A percentile compares a stretch with the other conserved stretches of the same genome.
These are phyloP conservation scores for Zalaria sp. DNA, from an alignment of 2,329 filamentous ascomycete species.

Conservation along the genomic window DNA sequence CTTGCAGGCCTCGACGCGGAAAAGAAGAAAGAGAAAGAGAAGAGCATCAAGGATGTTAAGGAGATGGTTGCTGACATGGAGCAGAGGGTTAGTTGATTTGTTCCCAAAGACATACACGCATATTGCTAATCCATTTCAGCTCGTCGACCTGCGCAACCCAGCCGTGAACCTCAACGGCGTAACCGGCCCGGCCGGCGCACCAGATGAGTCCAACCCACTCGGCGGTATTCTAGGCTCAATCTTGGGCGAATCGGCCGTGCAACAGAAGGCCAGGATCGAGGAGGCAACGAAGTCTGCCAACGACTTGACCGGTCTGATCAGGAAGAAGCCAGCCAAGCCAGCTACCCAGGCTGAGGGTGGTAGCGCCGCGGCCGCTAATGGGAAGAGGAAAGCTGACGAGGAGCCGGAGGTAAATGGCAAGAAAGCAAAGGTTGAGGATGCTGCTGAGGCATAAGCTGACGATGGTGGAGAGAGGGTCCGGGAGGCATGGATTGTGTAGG, in stretches of 20 bases:
- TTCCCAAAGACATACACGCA: neutral
- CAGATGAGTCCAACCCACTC: conserved; percentile 33
- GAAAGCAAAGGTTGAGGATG: neutral
- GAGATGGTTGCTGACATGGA: conserved; percentile 70
- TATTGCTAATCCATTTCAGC: conserved; percentile 26
- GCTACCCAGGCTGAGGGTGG: neutral
- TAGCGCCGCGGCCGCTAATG: neutral
- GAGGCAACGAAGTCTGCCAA: conserved; percentile 62
- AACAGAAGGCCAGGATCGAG: conserved; percentile 50
- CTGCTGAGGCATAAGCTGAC: no score
- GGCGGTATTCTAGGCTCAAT: conserved; percentile 50
- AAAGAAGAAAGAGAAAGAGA: conserved; percentile 49
- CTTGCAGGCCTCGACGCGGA: conserved; percentile 42
- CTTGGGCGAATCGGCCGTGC: conserved; percentile 46
- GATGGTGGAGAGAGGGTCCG: no score
- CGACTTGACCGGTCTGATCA: conserved; percentile 62
- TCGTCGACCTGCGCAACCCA: conserved; percentile 54
- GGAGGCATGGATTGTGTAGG: no score
- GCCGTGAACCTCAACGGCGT: conserved; percentile 42
- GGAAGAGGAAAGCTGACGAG: conserved; percentile 3
- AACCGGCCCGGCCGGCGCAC: conserved; percentile 32
- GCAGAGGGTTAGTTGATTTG: conserved; percentile 42
- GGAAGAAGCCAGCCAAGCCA: conserved; percentile 30
- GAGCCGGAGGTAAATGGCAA: neutral
- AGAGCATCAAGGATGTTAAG: conserved; percentile 57